Evolutionary conservation across 2,329 filamentous ascomycete genomes (phyloP).

Genomic region (Apiospora koreana): DNA sequence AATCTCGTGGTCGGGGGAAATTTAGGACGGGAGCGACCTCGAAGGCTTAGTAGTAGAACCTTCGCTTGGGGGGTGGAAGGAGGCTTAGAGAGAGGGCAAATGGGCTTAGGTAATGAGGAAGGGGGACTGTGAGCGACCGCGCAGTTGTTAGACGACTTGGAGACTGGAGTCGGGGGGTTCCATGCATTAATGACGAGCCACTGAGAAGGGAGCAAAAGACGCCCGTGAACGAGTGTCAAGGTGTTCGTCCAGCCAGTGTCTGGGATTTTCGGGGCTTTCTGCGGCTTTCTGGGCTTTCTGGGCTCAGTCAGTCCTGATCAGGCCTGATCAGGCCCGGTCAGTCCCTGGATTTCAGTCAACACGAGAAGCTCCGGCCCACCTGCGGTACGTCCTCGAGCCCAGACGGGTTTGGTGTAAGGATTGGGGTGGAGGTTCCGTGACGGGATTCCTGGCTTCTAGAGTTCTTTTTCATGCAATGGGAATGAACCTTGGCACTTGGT

Average conservation of each 20-base stretch:
- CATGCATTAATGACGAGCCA: slow-evolving; percentile 4
- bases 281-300: too few relatives aligned
- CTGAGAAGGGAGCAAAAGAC: neutral
- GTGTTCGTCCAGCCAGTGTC: slow-evolving; percentile 9
- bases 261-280: slow-evolving; percentile 10
- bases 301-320: too few relatives aligned
- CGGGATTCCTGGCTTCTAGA: slow-evolving; percentile 3
- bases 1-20: slow-evolving; percentile 5
- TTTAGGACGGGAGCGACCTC: neutral
- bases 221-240: neutral
- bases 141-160: too few relatives aligned
- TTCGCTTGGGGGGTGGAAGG: neutral
- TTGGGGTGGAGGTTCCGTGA: neutral
- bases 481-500: slow-evolving; percentile 5
- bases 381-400: slow-evolving; percentile 4
- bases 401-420: neutral
- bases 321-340: too few relatives aligned
- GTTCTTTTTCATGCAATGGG: slow-evolving; percentile 2
- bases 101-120: neutral
- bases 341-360: neutral
- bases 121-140: neutral
- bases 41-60: slow-evolving; percentile 1
- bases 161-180: neutral
- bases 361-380: slow-evolving; percentile 6
- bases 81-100: neutral